Evolutionary conservation across 495 filamentous ascomycete genomes (phyloP), one percentile per base, ranked within the genome.

Genomic region (Xylaria scruposa): DNA sequence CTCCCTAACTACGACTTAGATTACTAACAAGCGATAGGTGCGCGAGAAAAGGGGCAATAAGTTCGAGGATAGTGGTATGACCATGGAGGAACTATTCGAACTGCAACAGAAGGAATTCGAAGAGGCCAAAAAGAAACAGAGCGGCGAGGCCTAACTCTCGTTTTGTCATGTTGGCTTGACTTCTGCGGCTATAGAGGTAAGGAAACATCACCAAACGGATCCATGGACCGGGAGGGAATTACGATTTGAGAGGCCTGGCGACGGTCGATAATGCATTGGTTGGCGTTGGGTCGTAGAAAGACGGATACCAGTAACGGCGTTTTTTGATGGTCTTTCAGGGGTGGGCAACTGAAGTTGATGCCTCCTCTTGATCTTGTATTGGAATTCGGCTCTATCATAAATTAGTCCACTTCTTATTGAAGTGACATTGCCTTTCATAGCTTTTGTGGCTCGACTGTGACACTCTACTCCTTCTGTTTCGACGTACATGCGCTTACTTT

Each of bases 41-140:
- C 92, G 97, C 36, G 96, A 99, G 85, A 97, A 97, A 87, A 97
- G 97, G 78, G 91, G 95, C 73, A 97, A 93, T 81, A 98, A 98
- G 83, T 92, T 98, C 82, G 96, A 97, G 77, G 90, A 94, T 78
- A 97, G 94, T 78, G 96, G 96, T 4, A 79, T 98, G 81, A 91
- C 91, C 0, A 88, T 97, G 79, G 96, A 97, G 75, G 91, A 99
- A 81, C 88, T 99, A 26, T 86, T 97, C 54, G 88, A 91, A 15
- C 89, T 97, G 72, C 96, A 99, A 78, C 90, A 94, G 83, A 93
- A 96, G 79, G 88, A 97, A 76, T 99, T 99, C 80, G 89, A 91
- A 42, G 91, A 89, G 36, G 97, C 96, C 1, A 82, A 83, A 17
- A 81, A 83, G 67, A 77, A 86, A 72, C 86, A 88, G 68, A 79